Evolutionary conservation across 352 stramenopile species (phyloP).

Genomic region (Pythium volutum): DNA sequence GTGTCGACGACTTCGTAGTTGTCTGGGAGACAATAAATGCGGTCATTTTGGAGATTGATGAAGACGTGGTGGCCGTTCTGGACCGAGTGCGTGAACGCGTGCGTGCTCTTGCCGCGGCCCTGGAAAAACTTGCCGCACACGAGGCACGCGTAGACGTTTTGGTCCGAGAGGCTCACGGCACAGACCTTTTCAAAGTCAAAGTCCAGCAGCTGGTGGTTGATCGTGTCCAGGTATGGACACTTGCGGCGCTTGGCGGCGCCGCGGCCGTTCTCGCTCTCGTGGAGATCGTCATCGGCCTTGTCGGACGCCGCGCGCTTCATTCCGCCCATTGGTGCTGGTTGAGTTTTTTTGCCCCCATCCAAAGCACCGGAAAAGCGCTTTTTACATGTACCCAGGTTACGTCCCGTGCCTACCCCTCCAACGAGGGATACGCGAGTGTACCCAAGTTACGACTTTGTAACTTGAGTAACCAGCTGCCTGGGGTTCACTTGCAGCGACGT

Average conservation of each 20-base stretch:
- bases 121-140: slow-evolving; percentile 99
- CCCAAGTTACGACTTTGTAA: neutral
- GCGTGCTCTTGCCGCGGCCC: slow-evolving; percentile 89
- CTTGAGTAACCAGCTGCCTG: too few species aligned
- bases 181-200: slow-evolving; percentile 99
- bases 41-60: slow-evolving; percentile 94
- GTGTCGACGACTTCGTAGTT: slow-evolving; percentile 98
- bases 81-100: slow-evolving; percentile 97
- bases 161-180: slow-evolving; percentile 93
- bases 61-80: slow-evolving; percentile 97
- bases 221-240: slow-evolving; percentile 98
- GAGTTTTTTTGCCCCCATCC: neutral
- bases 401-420: neutral
- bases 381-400: neutral
- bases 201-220: slow-evolving; percentile 96
- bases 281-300: slow-evolving; percentile 1
- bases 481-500: neutral
- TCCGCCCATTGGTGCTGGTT: slow-evolving; percentile 2
- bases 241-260: slow-evolving; percentile 67
- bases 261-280: slow-evolving; percentile 19
- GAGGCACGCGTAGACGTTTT: slow-evolving; percentile 98
- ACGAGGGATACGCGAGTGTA: neutral
- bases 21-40: slow-evolving; percentile 97
- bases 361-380: neutral
- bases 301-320: slow-evolving; percentile 51